phyloP scores from a whole-genome alignment of 352 stramenopile species.

The Lagenidium giganteum region DNA sequence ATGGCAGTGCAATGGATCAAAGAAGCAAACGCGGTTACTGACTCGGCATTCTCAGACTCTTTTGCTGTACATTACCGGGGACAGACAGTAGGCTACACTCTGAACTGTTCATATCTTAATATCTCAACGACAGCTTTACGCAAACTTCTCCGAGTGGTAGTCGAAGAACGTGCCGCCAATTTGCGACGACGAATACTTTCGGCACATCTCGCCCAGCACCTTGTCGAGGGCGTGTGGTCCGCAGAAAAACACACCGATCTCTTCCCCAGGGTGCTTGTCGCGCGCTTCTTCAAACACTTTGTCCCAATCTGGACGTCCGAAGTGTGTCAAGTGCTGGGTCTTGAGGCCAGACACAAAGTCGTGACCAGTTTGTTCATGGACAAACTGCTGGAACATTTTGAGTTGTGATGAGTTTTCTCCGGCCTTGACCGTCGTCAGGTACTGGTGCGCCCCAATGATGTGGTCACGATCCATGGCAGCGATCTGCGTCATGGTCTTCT shows the following conservation, averaged over 20 bases:
- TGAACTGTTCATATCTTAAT: no score
- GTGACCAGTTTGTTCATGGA: constrained; percentile 67
- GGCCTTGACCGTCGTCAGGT: constrained; percentile 75
- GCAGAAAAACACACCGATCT: constrained; percentile 87
- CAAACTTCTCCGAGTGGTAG: constrained; percentile 85
- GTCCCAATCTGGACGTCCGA: constrained; percentile 84
- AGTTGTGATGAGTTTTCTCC: constrained; percentile 69
- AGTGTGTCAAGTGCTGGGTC: constrained; percentile 80
- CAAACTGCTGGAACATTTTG: constrained; percentile 83
- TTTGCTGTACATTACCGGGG: no score
- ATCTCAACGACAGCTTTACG: constrained; percentile 19
- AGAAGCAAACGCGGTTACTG: no score
- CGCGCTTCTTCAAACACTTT: constrained; percentile 56
- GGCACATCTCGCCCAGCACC: constrained; percentile 64
- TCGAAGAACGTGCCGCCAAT: constrained; percentile 63
- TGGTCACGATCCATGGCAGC: constrained; percentile 69
- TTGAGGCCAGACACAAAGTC: constrained; percentile 79
- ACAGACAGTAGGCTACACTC: no score
- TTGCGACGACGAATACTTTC: constrained; percentile 51
- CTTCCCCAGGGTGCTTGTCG: constrained; percentile 42
- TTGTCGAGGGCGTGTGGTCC: constrained; percentile 76
- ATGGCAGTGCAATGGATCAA: no score
- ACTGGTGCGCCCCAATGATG: constrained; percentile 79
- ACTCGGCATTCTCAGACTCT: no score
- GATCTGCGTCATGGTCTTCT: constrained; percentile 84